These are phyloP conservation scores for Neonothopanus nambi DNA, from an alignment of 1,284 basidiomycete species.

Conservation along the genomic window DNA sequence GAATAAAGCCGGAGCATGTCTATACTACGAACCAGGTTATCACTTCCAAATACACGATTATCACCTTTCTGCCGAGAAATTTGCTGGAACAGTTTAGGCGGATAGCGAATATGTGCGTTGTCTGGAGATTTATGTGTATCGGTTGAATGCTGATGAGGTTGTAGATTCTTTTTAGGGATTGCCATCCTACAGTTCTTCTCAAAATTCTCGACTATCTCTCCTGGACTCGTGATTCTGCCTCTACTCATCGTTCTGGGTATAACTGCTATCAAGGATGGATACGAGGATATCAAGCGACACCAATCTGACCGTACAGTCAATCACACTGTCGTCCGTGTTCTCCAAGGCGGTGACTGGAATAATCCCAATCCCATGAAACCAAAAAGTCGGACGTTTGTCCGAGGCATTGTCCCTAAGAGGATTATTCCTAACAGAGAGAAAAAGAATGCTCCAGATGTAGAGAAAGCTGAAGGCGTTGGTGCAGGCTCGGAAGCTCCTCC, in stretches of 20 bases:
- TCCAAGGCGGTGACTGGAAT: constrained; percentile 66
- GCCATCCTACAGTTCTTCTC: constrained; percentile 94
- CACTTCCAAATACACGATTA: constrained; percentile 88
- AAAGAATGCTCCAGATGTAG: constrained; percentile 1
- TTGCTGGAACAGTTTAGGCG: constrained; percentile 89
- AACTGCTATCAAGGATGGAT: constrained; percentile 92
- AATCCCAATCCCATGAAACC: constrained; percentile 73
- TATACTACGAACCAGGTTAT: constrained; percentile 88
- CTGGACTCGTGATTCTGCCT: constrained; percentile 91
- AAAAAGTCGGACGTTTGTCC: constrained; percentile 82
- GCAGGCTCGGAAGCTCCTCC: constrained; percentile 13
- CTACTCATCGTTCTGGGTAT: constrained; percentile 86
- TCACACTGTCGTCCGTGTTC: constrained; percentile 68
- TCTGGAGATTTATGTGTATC: neutral
- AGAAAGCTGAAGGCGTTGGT: constrained; percentile 8
- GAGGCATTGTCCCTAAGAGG: constrained; percentile 52
- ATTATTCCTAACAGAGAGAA: constrained; percentile 23
- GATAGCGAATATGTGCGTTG: constrained; percentile 77
- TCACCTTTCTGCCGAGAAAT: constrained; percentile 89
- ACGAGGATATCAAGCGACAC: constrained; percentile 97
- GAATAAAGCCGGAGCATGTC: constrained; percentile 59
- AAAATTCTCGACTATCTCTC: constrained; percentile 92
- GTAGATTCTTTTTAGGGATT: constrained; percentile 80
- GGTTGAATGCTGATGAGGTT: constrained; percentile 8
- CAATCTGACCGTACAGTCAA: constrained; percentile 92